Conservation (phyloP, 129 eudicot genomes). For the Chrysanthemum seticuspe region DNA sequence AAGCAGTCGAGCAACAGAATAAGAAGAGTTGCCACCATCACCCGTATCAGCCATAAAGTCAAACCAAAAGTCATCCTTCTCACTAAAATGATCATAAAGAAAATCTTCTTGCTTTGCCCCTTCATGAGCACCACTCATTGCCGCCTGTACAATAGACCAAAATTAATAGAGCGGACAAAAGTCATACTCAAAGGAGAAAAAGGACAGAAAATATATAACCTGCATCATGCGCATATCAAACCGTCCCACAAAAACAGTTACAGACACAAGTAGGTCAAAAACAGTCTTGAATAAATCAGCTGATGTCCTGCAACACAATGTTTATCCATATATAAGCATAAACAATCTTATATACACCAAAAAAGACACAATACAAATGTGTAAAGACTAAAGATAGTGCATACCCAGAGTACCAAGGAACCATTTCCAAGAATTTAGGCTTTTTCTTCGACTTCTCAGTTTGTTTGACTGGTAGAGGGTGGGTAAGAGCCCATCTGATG, state of each 20-base stretch:
- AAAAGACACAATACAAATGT: background rate
- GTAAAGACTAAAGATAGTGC: slow-evolving; percentile 4
- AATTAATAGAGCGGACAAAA: background rate
- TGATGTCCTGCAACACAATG: slow-evolving; percentile 74
- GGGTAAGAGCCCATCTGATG: slow-evolving; percentile 97
- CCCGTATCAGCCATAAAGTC: slow-evolving; percentile 99
- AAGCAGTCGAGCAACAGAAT: slow-evolving; percentile 75
- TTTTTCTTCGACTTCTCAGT: slow-evolving; percentile 68
- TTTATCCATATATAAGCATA: background rate
- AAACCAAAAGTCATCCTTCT: slow-evolving; percentile 81
- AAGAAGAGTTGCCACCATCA: slow-evolving; percentile 91
- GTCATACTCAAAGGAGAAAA: background rate
- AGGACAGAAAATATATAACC: slow-evolving; percentile 35
- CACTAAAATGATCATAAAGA: slow-evolving; percentile 76
- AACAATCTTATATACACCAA: background rate
- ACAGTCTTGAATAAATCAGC: slow-evolving; percentile 93
- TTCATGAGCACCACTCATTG: slow-evolving; percentile 70
- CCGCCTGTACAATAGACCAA: slow-evolving; percentile 48
- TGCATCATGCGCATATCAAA: slow-evolving; percentile 99
- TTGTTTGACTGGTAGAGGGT: slow-evolving; percentile 73
- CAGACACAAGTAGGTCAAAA: slow-evolving; percentile 90
- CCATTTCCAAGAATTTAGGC: slow-evolving; percentile 95
- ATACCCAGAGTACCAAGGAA: slow-evolving; percentile 99
- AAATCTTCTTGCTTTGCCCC: slow-evolving; percentile 57
- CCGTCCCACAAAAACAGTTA: slow-evolving; percentile 91